Percentiles rank a stretch among this genome's conserved stretches.
These are phyloP conservation scores for Condylostoma magnum DNA, from an alignment of 169 alveolate species.

Conservation along the genomic window DNA sequence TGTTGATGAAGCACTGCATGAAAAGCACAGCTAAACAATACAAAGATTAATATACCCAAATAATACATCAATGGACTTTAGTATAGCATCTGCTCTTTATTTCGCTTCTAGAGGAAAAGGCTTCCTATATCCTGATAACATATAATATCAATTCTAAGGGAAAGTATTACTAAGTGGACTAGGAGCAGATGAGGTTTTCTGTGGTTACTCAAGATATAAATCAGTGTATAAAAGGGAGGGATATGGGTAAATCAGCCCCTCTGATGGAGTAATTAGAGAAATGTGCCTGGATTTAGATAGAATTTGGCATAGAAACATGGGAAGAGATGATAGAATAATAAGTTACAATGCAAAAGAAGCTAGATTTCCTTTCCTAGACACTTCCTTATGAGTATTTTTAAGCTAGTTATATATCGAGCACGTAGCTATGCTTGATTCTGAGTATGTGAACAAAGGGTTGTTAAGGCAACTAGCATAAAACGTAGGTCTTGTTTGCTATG, in stretches of 20 bases:
- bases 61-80: slow-evolving; percentile 84
- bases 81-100: slow-evolving; percentile 78
- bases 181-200: slow-evolving; percentile 94
- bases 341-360: slow-evolving; percentile 77
- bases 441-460: slow-evolving; percentile 46
- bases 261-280: slow-evolving; percentile 68
- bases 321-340: slow-evolving; percentile 89
- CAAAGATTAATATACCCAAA: slow-evolving; percentile 61
- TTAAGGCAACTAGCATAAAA: slow-evolving; percentile 52
- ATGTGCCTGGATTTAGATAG: slow-evolving; percentile 86
- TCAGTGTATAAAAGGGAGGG: slow-evolving; percentile 77
- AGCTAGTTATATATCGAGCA: slow-evolving; percentile 23
- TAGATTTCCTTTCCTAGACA: slow-evolving; percentile 84
- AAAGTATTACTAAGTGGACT: slow-evolving; percentile 84
- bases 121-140: slow-evolving; percentile 29
- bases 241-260: too few species aligned
- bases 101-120: slow-evolving; percentile 72
- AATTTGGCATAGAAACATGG: slow-evolving; percentile 89
- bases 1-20: slow-evolving; percentile 44
- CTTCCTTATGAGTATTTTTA: slow-evolving; percentile 40
- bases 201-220: slow-evolving; percentile 89
- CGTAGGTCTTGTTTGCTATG: slow-evolving; percentile 38
- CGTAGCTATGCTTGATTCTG: slow-evolving; percentile 31
- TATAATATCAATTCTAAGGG: slow-evolving; percentile 37
- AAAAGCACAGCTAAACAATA: slow-evolving; percentile 43